These are phyloP conservation scores for Aureobasidium zeae DNA, from an alignment of 2,329 filamentous ascomycete genomes.

Conservation along the genomic window DNA sequence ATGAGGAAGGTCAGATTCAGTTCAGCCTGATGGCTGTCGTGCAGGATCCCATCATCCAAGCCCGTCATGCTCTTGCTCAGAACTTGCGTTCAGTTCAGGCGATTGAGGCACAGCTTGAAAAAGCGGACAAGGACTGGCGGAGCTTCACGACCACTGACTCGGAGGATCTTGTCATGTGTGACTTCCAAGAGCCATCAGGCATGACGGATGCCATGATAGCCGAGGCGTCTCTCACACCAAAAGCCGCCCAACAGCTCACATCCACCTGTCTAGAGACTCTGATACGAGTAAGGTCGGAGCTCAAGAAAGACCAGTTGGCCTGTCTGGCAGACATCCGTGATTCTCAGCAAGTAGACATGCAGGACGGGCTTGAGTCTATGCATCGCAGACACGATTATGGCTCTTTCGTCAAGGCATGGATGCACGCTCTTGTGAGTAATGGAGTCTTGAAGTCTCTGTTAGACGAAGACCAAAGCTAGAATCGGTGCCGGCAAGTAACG, in stretches of 20 bases:
- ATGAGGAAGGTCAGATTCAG: slow-evolving; percentile 56
- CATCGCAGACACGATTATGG: slow-evolving; percentile 59
- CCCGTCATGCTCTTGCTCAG: slow-evolving; percentile 35
- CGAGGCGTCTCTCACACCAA: slow-evolving; percentile 23
- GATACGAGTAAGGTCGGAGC: slow-evolving; percentile 30
- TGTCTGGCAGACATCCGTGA: slow-evolving; percentile 40
- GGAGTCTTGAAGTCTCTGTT: slow-evolving; percentile 42
- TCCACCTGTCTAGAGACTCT: slow-evolving; percentile 26
- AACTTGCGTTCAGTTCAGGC: slow-evolving; percentile 39
- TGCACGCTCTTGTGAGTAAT: slow-evolving; percentile 56
- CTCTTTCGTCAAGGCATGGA: slow-evolving; percentile 57
- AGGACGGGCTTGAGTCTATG: slow-evolving; percentile 45
- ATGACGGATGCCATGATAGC: slow-evolving; percentile 29
- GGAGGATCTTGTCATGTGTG: slow-evolving; percentile 19
- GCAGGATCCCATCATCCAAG: slow-evolving; percentile 49
- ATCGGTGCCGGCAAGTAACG: background rate
- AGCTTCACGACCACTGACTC: slow-evolving; percentile 26
- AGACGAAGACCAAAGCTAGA: slow-evolving; percentile 12
- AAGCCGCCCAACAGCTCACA: slow-evolving; percentile 22
- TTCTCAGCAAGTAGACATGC: slow-evolving; percentile 39
- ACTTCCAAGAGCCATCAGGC: slow-evolving; percentile 18
- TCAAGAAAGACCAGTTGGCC: slow-evolving; percentile 35
- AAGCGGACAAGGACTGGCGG: slow-evolving; percentile 36
- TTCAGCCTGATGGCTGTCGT: slow-evolving; percentile 72
- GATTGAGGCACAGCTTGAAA: slow-evolving; percentile 34